Conservation (phyloP, 805 yeast species). For the Candida fluviatilis region DNA sequence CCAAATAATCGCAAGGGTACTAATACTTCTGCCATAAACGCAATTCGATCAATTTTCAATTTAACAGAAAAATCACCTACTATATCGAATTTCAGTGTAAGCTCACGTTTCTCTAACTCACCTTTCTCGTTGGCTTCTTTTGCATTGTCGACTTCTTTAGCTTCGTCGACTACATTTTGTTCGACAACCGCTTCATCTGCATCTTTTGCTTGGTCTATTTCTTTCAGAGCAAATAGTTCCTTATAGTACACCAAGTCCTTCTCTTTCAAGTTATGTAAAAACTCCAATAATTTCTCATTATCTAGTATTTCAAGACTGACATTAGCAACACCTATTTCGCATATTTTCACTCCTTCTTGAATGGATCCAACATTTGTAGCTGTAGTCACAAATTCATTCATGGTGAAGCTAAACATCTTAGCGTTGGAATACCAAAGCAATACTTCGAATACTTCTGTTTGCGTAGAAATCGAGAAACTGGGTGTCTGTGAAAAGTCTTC, state of each 20-base stretch:
- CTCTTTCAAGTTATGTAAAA: not conserved
- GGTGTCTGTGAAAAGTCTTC: not conserved
- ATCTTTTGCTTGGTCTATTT: not conserved
- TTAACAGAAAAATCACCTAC: constrained; percentile 1
- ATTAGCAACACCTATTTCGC: constrained; percentile 8
- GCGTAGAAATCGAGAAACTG: constrained; percentile 1
- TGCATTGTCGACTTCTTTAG: no score
- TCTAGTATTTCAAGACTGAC: constrained; percentile 8
- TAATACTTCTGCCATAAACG: constrained; percentile 6
- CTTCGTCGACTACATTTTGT: no score
- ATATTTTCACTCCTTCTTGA: constrained; percentile 10
- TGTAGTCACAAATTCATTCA: constrained; percentile 6
- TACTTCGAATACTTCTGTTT: constrained; percentile 4
- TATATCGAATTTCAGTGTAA: no score
- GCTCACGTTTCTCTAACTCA: no score
- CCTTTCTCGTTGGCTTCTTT: no score
- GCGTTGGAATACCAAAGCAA: constrained; percentile 7
- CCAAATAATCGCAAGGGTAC: constrained; percentile 8
- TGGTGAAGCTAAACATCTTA: constrained; percentile 3
- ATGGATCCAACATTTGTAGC: constrained; percentile 13
- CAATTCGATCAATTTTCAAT: constrained; percentile 2
- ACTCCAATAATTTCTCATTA: not conserved
- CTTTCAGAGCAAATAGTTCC: not conserved
- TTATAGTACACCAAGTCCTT: not conserved
- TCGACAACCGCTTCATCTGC: not conserved